These are phyloP conservation scores for Eremothecium sinecaudum DNA, from an alignment of 1,139 yeast species.

Conservation along the genomic window DNA sequence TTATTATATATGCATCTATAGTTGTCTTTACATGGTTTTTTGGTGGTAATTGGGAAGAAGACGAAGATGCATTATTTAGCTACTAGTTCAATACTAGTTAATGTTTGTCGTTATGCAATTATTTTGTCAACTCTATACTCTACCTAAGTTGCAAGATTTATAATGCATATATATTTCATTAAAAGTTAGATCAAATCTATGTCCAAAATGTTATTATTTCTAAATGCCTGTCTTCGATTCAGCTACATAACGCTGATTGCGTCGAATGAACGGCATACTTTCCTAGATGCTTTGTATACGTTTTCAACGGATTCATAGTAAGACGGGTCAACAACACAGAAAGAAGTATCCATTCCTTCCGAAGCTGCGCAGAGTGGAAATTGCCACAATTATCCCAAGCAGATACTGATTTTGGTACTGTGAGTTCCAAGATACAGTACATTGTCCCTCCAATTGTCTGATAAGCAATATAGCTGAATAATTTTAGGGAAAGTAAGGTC, in stretches of 20 bases:
- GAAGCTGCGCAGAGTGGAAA: constrained; percentile 4
- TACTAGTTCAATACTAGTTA: too few relatives aligned
- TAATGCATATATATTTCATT: too few relatives aligned
- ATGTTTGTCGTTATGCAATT: too few relatives aligned
- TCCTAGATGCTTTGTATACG: too few relatives aligned
- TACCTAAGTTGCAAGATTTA: too few relatives aligned
- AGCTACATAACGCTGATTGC: neutral
- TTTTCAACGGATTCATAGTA: neutral
- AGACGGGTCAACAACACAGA: constrained; percentile 3
- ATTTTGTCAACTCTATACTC: too few relatives aligned
- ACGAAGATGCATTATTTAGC: constrained; percentile 28
- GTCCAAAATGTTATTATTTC: too few relatives aligned
- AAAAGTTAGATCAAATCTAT: too few relatives aligned
- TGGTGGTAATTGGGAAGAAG: constrained; percentile 28
- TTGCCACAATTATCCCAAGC: constrained; percentile 5
- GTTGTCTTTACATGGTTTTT: constrained; percentile 64
- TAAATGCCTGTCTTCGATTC: too few relatives aligned
- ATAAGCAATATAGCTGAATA: constrained; percentile 2
- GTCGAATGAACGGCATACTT: neutral
- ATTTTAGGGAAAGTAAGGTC: constrained; percentile 1
- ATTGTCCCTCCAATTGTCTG: constrained; percentile 4
- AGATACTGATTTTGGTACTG: constrained; percentile 2
- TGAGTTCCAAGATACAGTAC: constrained; percentile 3
- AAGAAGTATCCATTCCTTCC: constrained; percentile 4
- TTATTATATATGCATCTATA: constrained; percentile 61